Evolutionary conservation across 2,329 filamentous ascomycete genomes (phyloP).

Genomic region (Aspergillus puulaauensis): DNA sequence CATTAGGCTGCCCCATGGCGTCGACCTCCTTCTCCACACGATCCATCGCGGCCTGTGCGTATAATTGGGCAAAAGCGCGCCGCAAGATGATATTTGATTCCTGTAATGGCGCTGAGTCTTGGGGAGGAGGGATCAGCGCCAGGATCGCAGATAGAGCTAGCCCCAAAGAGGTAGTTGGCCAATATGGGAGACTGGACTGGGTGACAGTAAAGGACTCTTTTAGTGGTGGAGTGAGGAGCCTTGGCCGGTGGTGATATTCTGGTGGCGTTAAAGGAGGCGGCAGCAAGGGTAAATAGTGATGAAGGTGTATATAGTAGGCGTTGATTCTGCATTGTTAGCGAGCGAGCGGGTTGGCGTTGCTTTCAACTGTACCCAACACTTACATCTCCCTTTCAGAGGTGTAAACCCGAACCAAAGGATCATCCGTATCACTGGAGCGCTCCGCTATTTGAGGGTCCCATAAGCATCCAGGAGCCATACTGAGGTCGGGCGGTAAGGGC

Average conservation of each 20-base stretch:
- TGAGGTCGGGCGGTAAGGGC: too few species aligned
- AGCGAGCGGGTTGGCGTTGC: too few species aligned
- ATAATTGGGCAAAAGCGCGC: slow-evolving; percentile 21
- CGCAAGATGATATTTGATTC: slow-evolving; percentile 11
- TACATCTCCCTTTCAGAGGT: too few species aligned
- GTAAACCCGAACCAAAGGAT: too few species aligned
- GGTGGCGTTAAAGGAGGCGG: slow-evolving; percentile 10
- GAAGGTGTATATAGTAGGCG: slow-evolving; percentile 28
- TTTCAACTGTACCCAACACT: too few species aligned
- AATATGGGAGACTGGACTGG: slow-evolving; percentile 17
- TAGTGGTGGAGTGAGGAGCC: too few species aligned
- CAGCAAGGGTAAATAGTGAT: slow-evolving; percentile 24
- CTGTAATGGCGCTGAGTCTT: background rate
- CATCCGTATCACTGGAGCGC: too few species aligned
- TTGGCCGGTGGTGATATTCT: slow-evolving; percentile 12
- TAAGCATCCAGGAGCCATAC: too few species aligned
- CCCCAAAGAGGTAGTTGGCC: slow-evolving; percentile 20
- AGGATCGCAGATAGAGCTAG: slow-evolving; percentile 24
- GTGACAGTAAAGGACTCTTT: background rate
- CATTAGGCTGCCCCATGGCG: too few species aligned
- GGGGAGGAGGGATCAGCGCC: slow-evolving; percentile 17
- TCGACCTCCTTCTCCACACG: too few species aligned
- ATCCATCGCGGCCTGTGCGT: background rate
- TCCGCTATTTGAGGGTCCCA: too few species aligned
- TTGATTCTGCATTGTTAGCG: slow-evolving; percentile 16